A percentile compares a stretch with the other conserved stretches of the same genome.
Conservation (phyloP, 2,329 filamentous ascomycete genomes). For the Fusarium lyarnte region DNA sequence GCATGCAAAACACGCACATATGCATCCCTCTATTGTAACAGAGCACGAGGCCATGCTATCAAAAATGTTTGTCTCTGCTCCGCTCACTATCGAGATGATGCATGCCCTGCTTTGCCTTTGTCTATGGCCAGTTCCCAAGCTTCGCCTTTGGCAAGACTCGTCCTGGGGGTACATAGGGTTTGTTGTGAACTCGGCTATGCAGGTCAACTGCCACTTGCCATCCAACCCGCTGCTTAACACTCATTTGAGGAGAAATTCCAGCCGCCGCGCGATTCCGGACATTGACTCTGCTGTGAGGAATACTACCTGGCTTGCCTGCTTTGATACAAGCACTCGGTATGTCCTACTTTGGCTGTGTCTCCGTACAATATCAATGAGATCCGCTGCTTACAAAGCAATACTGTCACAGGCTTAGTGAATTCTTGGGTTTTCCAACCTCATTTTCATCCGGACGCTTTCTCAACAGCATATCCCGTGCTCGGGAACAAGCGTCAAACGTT, state of each 20-base stretch:
- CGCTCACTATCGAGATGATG: neutral
- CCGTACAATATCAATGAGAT: rapidly evolving
- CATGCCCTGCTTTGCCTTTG: neutral
- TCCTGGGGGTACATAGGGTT: neutral
- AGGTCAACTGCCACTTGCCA: neutral
- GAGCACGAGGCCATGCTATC: neutral
- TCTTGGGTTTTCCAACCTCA: neutral
- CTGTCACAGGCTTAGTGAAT: neutral
- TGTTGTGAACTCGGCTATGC: neutral
- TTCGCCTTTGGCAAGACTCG: neutral
- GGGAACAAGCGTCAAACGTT: neutral
- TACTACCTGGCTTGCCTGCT: neutral
- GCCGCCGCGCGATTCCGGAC: neutral
- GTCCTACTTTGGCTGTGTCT: neutral
- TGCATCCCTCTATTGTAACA: neutral
- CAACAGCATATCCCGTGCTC: neutral
- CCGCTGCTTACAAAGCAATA: neutral
- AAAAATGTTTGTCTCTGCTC: rapidly evolving
- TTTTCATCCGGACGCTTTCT: neutral
- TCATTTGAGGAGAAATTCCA: neutral
- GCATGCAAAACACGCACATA: neutral
- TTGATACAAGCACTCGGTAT: neutral
- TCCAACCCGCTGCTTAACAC: neutral
- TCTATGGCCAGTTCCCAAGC: neutral
- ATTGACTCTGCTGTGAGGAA: neutral